A percentile compares a stretch with the other conserved stretches of the same genome.
Conservation (phyloP, 2,329 filamentous ascomycete genomes). For the Talaromyces sp. region DNA sequence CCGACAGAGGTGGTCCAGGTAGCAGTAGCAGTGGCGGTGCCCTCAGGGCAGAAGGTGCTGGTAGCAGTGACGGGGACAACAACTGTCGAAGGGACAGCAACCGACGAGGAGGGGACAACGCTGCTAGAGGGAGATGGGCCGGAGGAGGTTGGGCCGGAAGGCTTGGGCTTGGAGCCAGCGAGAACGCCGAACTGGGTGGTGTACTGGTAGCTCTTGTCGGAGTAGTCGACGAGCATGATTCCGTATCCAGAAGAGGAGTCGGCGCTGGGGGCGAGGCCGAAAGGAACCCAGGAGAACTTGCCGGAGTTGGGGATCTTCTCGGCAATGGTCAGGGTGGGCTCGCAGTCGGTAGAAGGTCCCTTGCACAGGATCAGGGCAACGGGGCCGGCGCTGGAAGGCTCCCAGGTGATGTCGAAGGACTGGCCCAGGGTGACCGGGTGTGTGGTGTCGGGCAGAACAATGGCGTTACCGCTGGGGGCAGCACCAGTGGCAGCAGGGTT, state of each 20-base stretch:
- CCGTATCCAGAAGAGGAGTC: slow-evolving; percentile 52
- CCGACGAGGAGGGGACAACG: slow-evolving; percentile 4
- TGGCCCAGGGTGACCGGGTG: slow-evolving; percentile 51
- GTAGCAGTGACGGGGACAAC: slow-evolving; percentile 2
- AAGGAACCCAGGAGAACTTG: slow-evolving; percentile 49
- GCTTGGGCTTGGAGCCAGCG: slow-evolving; percentile 16
- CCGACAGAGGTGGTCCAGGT: slow-evolving; percentile 13
- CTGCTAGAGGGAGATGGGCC: slow-evolving; percentile 6
- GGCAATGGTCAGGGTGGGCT: slow-evolving; percentile 46
- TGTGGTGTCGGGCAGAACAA: slow-evolving; percentile 46
- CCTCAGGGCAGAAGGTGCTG: background rate
- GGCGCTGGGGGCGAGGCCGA: slow-evolving; percentile 42
- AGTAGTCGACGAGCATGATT: slow-evolving; percentile 55
- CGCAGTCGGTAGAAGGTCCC: slow-evolving; percentile 51
- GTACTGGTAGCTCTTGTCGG: slow-evolving; percentile 56
- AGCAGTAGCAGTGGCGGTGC: background rate
- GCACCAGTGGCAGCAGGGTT: slow-evolving; percentile 28
- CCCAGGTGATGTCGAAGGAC: slow-evolving; percentile 55
- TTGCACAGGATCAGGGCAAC: slow-evolving; percentile 57
- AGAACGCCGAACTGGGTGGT: slow-evolving; percentile 57
- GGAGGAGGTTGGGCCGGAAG: slow-evolving; percentile 18
- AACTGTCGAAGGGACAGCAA: slow-evolving; percentile 6
- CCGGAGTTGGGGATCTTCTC: slow-evolving; percentile 53
- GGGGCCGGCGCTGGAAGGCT: slow-evolving; percentile 28
- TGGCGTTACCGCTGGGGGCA: slow-evolving; percentile 47